These are phyloP conservation scores for Teratosphaeria viscida DNA, from an alignment of 2,329 filamentous ascomycete genomes.

Conservation along the genomic window DNA sequence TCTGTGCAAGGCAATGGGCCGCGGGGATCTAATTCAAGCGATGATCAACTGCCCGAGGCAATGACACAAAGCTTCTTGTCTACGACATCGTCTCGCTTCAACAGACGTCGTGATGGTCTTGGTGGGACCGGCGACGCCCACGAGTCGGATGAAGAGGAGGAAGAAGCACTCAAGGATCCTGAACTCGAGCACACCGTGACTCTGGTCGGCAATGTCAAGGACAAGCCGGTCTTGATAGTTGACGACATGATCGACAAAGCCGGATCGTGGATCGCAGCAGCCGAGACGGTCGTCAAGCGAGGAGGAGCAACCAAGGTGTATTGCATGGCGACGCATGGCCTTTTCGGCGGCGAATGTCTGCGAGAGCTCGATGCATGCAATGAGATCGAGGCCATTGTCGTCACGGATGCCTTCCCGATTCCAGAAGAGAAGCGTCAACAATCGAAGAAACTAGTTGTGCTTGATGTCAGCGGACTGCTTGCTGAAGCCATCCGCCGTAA, in stretches of 20 bases:
- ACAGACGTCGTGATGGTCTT: constrained; percentile 43
- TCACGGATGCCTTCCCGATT: constrained; percentile 96
- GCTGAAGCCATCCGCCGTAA: constrained; percentile 91
- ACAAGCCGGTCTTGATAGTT: constrained; percentile 82
- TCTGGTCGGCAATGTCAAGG: constrained; percentile 86
- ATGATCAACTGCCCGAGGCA: constrained; percentile 56
- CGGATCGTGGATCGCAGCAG: constrained; percentile 92
- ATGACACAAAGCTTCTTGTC: constrained; percentile 80
- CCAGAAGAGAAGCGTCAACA: constrained; percentile 58
- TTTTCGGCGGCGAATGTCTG: constrained; percentile 83
- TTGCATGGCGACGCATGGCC: constrained; percentile 91
- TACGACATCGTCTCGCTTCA: constrained; percentile 54
- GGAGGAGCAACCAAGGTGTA: constrained; percentile 89
- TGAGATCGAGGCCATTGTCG: constrained; percentile 86
- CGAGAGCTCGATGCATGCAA: constrained; percentile 85
- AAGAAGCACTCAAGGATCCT: constrained; percentile 72
- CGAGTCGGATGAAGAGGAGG: constrained; percentile 83
- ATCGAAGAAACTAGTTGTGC: constrained; percentile 73
- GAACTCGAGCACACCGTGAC: constrained; percentile 91
- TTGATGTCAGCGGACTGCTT: constrained; percentile 80
- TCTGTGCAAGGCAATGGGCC: constrained; percentile 39
- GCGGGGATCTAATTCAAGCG: constrained; percentile 30
- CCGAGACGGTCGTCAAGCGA: constrained; percentile 89
- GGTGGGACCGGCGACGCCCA: constrained; percentile 77
- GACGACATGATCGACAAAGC: constrained; percentile 99